Base-by-base conservation (phyloP, 2,329 filamentous ascomycete species). In the Neonectria coccinea region DNA sequence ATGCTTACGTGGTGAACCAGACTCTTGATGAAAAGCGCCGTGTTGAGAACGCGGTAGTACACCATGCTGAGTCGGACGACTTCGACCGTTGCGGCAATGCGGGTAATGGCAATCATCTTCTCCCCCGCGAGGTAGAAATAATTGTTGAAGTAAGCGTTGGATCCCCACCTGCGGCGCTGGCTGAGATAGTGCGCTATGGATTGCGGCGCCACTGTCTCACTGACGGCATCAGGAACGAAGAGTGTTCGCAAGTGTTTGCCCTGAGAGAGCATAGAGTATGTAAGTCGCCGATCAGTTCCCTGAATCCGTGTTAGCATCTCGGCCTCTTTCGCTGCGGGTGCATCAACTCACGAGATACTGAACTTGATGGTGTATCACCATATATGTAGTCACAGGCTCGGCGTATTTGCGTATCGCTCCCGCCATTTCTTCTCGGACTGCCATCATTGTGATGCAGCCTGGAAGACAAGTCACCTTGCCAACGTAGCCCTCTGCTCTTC, bases 31-130 rank as follows among this genome's bases (percentile, higher is more conserved):
- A 78, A 78, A 0, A 78, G 56, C 1, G 58, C 60, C 0, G 77
- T 77, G 65, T 78, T 78, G 42, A 76, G 62, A 8, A 78, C 69
- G 5, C 76, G 76, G 33, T 78, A 78, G 60, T 78, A 78, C 0
- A 78, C 76, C 18, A 78, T 66, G 42, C 70, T 76, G 4, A 77
- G 65, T 2, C 76, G 71, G 5, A 74, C 62, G 14, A 78, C 70
- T n/a, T 78, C 76, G 1, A 78, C 67, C 0, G 70, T 67, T 0
- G 76, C 74, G 1, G 70, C 74, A 8, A 78, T 66, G 0, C 76
- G 74, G 3, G 76, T 78, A 18, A 78, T 62, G 18, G 69, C 83
- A 59, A 80, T 86, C 75, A 78, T 78, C 29, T 76, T 75, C 44
- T 76, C 71, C 14, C 76, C 76, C 5, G 65, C 68, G 1, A 74